These are phyloP conservation scores for Colletotrichum ledebouriae DNA, from an alignment of 2,329 filamentous ascomycete genomes.

Conservation along the genomic window DNA sequence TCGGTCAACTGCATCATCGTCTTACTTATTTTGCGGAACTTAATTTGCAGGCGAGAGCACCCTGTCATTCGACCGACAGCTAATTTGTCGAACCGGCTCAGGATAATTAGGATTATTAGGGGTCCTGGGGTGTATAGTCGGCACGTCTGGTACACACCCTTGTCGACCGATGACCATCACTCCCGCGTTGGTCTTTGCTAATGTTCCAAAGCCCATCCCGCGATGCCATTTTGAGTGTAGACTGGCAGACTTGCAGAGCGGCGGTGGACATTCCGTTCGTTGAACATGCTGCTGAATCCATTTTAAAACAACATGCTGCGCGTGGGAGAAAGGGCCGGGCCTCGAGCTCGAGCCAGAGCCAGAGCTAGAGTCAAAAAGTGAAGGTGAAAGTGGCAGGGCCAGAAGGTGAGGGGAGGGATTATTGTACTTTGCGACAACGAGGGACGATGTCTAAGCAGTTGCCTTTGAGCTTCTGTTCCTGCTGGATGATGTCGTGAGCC, in stretches of 20 bases:
- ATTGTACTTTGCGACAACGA: no score
- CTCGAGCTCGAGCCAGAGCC: slow-evolving; percentile 6
- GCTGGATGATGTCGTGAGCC: background rate
- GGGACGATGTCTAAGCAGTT: no score
- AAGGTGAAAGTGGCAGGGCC: background rate
- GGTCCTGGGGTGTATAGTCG: slow-evolving; percentile 37
- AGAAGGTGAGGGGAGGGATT: no score
- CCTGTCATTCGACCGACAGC: slow-evolving; percentile 18
- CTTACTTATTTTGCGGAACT: slow-evolving; percentile 39
- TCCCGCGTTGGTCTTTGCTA: slow-evolving; percentile 39
- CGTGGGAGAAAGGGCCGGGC: slow-evolving; percentile 9
- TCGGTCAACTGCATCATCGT: slow-evolving; percentile 23
- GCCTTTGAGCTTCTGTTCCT: no score
- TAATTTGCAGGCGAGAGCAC: slow-evolving; percentile 25
- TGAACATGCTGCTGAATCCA: slow-evolving; percentile 14
- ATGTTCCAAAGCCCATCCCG: slow-evolving; percentile 37
- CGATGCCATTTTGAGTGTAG: slow-evolving; percentile 38
- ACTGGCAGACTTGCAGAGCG: slow-evolving; percentile 26
- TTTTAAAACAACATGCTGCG: slow-evolving; percentile 5
- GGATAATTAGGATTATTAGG: slow-evolving; percentile 36
- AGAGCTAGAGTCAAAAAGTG: background rate
- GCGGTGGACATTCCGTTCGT: slow-evolving; percentile 25
- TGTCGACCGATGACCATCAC: slow-evolving; percentile 39
- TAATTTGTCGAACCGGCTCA: slow-evolving; percentile 30
- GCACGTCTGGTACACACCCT: slow-evolving; percentile 37